These are phyloP conservation scores for Blepharisma japonicum DNA, from an alignment of 73 alveolate genomes.

Conservation along the genomic window DNA sequence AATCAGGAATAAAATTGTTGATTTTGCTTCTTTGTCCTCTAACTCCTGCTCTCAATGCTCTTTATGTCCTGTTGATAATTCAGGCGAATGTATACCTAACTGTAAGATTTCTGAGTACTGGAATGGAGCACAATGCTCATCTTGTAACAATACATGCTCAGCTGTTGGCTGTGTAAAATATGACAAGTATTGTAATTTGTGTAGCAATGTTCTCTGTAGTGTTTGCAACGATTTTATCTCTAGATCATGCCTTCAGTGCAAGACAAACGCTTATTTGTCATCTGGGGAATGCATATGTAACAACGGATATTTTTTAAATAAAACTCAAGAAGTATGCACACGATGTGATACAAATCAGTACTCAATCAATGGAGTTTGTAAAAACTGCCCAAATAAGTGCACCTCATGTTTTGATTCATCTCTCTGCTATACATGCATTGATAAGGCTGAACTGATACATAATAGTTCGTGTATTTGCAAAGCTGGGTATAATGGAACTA, in stretches of 20 bases:
- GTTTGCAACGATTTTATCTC: background rate
- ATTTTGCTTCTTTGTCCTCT: background rate
- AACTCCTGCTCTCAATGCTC: background rate
- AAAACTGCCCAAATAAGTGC: too few species aligned
- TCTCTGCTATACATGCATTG: too few species aligned
- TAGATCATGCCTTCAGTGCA: slow-evolving; percentile 9
- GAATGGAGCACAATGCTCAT: background rate
- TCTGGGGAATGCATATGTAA: background rate
- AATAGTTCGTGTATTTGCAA: too few species aligned
- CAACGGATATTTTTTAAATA: background rate
- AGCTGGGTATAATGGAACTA: too few species aligned
- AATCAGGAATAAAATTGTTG: background rate
- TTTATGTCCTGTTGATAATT: slow-evolving; percentile 11
- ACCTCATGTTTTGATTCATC: too few species aligned
- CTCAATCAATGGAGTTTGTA: too few species aligned
- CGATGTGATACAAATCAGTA: too few species aligned
- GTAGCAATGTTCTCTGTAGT: background rate
- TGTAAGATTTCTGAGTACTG: background rate
- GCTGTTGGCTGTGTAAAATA: slow-evolving; percentile 2
- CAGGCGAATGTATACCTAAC: background rate
- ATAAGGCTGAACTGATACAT: too few species aligned
- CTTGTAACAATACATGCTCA: background rate
- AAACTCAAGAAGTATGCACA: too few species aligned
- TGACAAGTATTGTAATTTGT: background rate
- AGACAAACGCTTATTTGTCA: background rate